Percentiles rank a stretch among this genome's conserved stretches.
phyloP scores from a whole-genome alignment of 345 rosid species.

The Gossypium rotundifolium region DNA sequence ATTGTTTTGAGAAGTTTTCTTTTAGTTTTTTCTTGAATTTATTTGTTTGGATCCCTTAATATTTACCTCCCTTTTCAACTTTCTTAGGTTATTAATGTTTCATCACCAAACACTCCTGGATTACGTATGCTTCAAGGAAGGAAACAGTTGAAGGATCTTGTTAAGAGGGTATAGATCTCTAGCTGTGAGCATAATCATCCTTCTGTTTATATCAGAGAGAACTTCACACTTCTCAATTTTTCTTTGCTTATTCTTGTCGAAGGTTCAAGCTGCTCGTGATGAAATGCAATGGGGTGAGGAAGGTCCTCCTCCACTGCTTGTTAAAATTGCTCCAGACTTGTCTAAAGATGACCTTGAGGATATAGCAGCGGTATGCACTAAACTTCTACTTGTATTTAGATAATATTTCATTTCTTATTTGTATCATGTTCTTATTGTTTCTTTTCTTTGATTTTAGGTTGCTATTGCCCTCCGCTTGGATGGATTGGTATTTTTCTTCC shows the following conservation, averaged over 20 bases:
- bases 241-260: constrained; percentile 12
- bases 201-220: background rate
- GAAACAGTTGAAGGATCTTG: constrained; percentile 89
- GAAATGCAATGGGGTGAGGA: constrained; percentile 99
- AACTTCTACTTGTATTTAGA: constrained; percentile 1
- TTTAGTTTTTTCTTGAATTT: background rate
- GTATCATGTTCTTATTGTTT: constrained; percentile 23
- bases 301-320: constrained; percentile 95
- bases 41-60: background rate
- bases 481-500: constrained; percentile 69
- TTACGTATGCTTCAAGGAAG: constrained; percentile 96
- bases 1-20: background rate
- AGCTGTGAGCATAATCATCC: background rate
- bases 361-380: constrained; percentile 76
- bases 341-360: constrained; percentile 95
- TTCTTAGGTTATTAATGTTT: constrained; percentile 83
- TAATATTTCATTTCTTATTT: background rate
- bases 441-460: constrained; percentile 52
- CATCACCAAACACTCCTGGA: constrained; percentile 97
- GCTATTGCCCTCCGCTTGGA: constrained; percentile 92
- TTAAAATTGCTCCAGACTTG: constrained; percentile 95
- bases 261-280: constrained; percentile 99
- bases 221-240: constrained; percentile 3
- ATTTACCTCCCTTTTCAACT: background rate
- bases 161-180: constrained; percentile 56